Base-by-base conservation (phyloP, 129 eudicot species). In the Lonicera japonica region DNA sequence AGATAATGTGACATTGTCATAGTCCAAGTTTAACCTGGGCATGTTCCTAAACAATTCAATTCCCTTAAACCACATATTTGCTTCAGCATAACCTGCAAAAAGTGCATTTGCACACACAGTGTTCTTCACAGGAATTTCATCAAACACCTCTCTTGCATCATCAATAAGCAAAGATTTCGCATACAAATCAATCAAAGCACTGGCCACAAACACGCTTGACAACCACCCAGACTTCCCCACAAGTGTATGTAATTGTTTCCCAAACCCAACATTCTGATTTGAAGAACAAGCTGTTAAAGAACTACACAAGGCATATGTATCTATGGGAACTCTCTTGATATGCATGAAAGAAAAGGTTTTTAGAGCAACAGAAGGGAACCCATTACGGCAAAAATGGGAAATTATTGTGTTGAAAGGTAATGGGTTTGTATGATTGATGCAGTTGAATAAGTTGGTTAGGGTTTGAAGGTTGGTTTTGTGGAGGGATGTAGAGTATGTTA, bases 51-150 rank as follows among this genome's bases (percentile, higher is more conserved):
- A 63, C 68, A 86, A 46, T 22, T 72, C 78, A 50, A 80, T 56
- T 13, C 95, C 95, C 21, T 74, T 50, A 0, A 2, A 21, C 95
- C 94, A 90, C 89, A 86, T 77, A 56, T 86, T 86, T 38, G 73
- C 78, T 72, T 90, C 94, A 19, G 75, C 70, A 70, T 71, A 90
- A 52, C 90, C 95, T 14, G 88, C 68, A 23, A 84, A 64, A 79
- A 87, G 86, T 0, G 83, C 85, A 68, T 83, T 87, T 0, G 60
- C 88, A 29, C 96, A 88, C 38, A 84, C 88, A 0, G 80, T 73
- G 40, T 87, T 90, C 69, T 63, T 84, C 56, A 66, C 74, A 68
- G 94, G 94, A 59, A 82, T 86, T 83, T 87, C 95, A 56, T 87
- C 94, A 21, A 90, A 90, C 86, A 84, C 59, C 58, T 10, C 45